phyloP scores from a whole-genome alignment of 2,329 filamentous ascomycete species.

The Ceratocystis smalleyi region DNA sequence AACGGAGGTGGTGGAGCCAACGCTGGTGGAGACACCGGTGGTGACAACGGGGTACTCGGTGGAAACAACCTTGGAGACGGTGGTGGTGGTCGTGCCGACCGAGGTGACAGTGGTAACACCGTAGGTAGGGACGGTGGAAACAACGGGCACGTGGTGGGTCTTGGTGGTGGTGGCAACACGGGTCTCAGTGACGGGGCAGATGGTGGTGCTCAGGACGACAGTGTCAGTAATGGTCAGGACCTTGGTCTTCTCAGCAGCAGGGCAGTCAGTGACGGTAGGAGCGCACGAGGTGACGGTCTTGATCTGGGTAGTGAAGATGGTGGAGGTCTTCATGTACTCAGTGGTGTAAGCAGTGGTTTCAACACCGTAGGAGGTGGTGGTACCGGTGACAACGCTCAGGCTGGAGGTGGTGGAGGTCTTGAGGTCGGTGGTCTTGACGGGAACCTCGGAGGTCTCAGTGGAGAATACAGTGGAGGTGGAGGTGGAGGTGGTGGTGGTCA shows the following conservation, averaged over 20 bases:
- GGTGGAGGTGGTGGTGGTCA: slow-evolving; percentile 10
- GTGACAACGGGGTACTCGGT: slow-evolving; percentile 38
- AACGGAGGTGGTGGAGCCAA: slow-evolving; percentile 30
- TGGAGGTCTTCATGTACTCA: slow-evolving; percentile 33
- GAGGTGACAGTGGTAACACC: slow-evolving; percentile 15
- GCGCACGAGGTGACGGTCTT: slow-evolving; percentile 37
- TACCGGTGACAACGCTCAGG: slow-evolving; percentile 11
- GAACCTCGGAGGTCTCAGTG: slow-evolving; percentile 14
- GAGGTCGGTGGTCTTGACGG: slow-evolving; percentile 15
- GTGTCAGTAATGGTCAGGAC: slow-evolving; percentile 37
- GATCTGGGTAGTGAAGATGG: slow-evolving; percentile 35
- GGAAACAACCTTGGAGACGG: slow-evolving; percentile 27
- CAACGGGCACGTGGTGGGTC: slow-evolving; percentile 21
- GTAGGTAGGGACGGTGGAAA: slow-evolving; percentile 16
- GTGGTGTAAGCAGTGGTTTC: slow-evolving; percentile 20
- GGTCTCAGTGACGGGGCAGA: slow-evolving; percentile 46
- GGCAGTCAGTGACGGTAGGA: slow-evolving; percentile 35
- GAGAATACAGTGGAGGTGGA: slow-evolving; percentile 12
- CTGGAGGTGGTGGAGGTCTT: slow-evolving; percentile 13
- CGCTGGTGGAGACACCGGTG: slow-evolving; percentile 33
- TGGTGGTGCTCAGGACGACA: slow-evolving; percentile 41
- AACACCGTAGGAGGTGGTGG: slow-evolving; percentile 14
- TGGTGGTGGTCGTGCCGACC: slow-evolving; percentile 17
- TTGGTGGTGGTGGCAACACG: slow-evolving; percentile 26
- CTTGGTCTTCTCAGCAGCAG: slow-evolving; percentile 28